Percentiles rank a stretch among this genome's conserved stretches.
Conservation (phyloP, 169 alveolate genomes). For the Plasmodium vinckei region DNA sequence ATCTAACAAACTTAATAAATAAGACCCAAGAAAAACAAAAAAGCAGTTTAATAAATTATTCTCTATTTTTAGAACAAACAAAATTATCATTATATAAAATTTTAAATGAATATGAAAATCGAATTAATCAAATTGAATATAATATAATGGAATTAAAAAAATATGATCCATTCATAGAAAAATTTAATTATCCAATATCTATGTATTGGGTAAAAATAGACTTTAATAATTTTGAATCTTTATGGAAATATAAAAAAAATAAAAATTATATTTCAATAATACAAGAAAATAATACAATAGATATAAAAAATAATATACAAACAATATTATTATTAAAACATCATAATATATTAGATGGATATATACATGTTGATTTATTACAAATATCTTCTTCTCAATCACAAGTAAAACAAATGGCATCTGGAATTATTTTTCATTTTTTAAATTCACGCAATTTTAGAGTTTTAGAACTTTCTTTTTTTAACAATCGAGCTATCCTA, state of each 20-base stretch:
- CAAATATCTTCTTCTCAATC: slow-evolving; percentile 19
- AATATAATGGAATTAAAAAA: slow-evolving; percentile 49
- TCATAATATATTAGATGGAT: slow-evolving; percentile 57
- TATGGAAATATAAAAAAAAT: slow-evolving; percentile 51
- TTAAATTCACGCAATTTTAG: slow-evolving; percentile 41
- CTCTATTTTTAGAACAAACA: slow-evolving; percentile 39
- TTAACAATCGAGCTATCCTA: slow-evolving; percentile 16
- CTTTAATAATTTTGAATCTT: slow-evolving; percentile 29
- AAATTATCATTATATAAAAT: slow-evolving; percentile 63
- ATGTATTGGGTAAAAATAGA: slow-evolving; percentile 72
- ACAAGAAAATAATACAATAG: slow-evolving; percentile 22
- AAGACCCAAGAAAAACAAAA: slow-evolving; percentile 48
- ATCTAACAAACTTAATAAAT: slow-evolving; percentile 20
- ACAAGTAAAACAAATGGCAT: slow-evolving; percentile 26
- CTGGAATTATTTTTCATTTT: slow-evolving; percentile 67
- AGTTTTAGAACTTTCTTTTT: slow-evolving; percentile 30
- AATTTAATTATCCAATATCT: slow-evolving; percentile 62
- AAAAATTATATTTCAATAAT: slow-evolving; percentile 38
- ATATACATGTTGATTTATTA: slow-evolving; percentile 30
- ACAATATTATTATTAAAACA: slow-evolving; percentile 48
- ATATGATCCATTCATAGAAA: slow-evolving; percentile 72
- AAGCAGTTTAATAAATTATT: slow-evolving; percentile 8
- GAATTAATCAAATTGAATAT: slow-evolving; percentile 72
- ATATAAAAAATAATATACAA: slow-evolving; percentile 19
- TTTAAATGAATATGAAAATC: slow-evolving; percentile 72